Percentiles rank a stretch among this genome's conserved stretches.
These are phyloP conservation scores for Akanthomyces muscarius DNA, from an alignment of 2,329 filamentous ascomycete genomes.

Conservation along the genomic window DNA sequence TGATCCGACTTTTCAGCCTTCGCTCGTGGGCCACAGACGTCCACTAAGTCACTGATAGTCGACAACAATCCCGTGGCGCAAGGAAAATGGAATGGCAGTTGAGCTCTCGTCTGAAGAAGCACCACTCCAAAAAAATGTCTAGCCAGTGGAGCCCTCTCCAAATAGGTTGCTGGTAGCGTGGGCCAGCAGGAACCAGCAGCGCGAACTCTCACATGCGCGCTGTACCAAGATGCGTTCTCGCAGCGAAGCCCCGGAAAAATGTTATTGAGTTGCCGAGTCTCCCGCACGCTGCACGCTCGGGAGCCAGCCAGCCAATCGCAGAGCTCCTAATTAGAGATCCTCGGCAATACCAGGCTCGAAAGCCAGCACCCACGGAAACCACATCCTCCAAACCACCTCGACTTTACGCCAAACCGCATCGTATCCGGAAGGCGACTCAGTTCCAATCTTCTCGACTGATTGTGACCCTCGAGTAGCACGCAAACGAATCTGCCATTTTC, in stretches of 20 bases:
- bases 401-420: conserved; percentile 10
- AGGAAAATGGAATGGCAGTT: not conserved
- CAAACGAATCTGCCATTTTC: not conserved
- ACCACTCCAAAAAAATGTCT: conserved; percentile 1
- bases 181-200: not conserved
- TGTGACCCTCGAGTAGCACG: not conserved
- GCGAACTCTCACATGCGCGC: conserved; percentile 28
- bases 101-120: not conserved
- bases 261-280: conserved; percentile 29
- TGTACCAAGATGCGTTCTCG: not conserved
- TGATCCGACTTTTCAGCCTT: no score
- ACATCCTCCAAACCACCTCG: conserved; percentile 16
- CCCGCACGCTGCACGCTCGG: conserved; percentile 23
- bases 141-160: not conserved
- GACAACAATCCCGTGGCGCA: conserved; percentile 2
- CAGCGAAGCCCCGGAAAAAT: conserved; percentile 20
- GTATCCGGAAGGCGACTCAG: not conserved
- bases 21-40: no score
- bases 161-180: not conserved
- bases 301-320: conserved; percentile 40
- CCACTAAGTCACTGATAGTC: not conserved
- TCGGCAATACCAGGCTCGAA: conserved; percentile 42
- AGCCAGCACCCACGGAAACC: conserved; percentile 7
- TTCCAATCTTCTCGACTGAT: not conserved
- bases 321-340: conserved; percentile 42